Evolutionary conservation across 306 rosid genomes (phyloP), one percentile per base, ranked within the genome.

Genomic region (Prunus salicina): DNA sequence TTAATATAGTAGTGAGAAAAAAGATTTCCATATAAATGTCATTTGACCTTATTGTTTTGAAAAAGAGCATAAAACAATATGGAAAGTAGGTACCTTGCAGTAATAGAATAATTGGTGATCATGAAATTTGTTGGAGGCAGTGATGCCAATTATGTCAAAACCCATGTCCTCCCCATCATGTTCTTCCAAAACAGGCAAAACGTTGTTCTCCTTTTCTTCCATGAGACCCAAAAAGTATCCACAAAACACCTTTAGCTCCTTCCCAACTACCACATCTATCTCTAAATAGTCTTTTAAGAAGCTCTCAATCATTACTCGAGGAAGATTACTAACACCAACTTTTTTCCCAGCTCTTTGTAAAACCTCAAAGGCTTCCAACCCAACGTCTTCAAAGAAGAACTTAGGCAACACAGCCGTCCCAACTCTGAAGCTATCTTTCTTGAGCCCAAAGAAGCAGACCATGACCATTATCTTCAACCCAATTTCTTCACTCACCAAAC

Each of bases 391-490:
- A 45, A 94, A 65, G 18, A 88, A 86, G 81, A 90, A 90, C 81
- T 94, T 94, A 0, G 96, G 97, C 76, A 94, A 70, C 56, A 90
- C 97, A 1, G 92, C 82, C 3, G 88, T 82, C 49, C 97, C 97
- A 1, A 71, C 79, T 74, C 95, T 69, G 27, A 94, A 91, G 68
- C 47, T 77, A 6, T 89, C 84, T 34, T 87, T 90, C 83, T 86
- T 94, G 38, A 92, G 78, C 71, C 98, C 98, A 6, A 87, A 86
- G 85, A 94, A 91, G 71, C 93, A 90, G 55, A 80, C 60, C 90
- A 88, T 86, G 12, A 90, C 91, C 98, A 94, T 94, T 0, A 90
- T 85, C 67, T 85, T 85, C 84, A 94, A 74, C 77, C 93, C 96
- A 83, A 58, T 67, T 24, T 85, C 83, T 1, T 67, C 73, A 22